phyloP scores from a whole-genome alignment of 305 asterid species.

The Galium porrigens region DNA sequence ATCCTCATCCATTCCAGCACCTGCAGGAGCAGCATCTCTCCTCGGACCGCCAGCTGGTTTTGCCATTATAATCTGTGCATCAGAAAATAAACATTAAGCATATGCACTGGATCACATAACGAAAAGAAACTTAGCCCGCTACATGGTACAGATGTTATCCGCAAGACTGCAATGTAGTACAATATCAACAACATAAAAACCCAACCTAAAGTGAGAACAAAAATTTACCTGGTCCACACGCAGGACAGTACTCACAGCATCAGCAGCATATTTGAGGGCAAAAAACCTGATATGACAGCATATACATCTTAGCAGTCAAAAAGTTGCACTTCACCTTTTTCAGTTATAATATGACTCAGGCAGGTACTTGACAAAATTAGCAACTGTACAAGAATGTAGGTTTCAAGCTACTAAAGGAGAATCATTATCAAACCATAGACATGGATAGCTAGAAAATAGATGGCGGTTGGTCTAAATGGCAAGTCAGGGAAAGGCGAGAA shows the following conservation, averaged over 20 bases:
- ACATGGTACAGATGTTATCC: neutral
- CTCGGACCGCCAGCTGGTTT: slow-evolving; percentile 96
- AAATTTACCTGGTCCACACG: slow-evolving; percentile 77
- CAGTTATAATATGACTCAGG: slow-evolving; percentile 35
- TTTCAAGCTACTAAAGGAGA: neutral
- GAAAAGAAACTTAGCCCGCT: neutral
- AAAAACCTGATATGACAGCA: slow-evolving; percentile 36
- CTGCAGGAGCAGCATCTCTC: slow-evolving; percentile 26
- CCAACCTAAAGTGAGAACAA: neutral
- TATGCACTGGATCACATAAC: neutral
- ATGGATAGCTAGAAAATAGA: neutral
- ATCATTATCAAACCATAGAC: neutral
- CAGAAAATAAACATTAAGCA: neutral
- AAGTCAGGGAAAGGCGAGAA: neutral
- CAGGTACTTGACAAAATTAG: neutral
- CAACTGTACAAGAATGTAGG: neutral
- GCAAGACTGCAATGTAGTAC: neutral
- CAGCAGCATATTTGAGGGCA: slow-evolving; percentile 86
- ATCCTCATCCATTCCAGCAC: slow-evolving; percentile 49
- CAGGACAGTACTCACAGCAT: slow-evolving; percentile 83
- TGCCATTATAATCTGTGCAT: slow-evolving; percentile 77
- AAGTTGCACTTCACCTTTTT: slow-evolving; percentile 9
- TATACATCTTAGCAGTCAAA: slow-evolving; percentile 3
- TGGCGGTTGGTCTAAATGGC: neutral
- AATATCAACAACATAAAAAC: neutral